Conservation (phyloP, 306 rosid species). For the Quillaja saponaria region DNA sequence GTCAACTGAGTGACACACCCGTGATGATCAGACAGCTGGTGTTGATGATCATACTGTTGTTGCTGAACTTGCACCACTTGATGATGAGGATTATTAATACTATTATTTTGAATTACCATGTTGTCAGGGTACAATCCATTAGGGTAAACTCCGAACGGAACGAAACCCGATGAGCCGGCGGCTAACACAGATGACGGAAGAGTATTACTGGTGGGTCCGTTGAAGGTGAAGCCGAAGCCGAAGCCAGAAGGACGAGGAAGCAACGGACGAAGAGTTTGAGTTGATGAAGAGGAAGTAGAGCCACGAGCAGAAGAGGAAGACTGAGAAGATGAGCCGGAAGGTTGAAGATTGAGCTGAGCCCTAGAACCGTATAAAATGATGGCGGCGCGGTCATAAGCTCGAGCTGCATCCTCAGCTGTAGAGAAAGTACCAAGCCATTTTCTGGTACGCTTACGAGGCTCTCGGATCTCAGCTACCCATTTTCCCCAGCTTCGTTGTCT, state of each 20-base stretch:
- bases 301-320: constrained; percentile 38
- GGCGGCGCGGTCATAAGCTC: constrained; percentile 96
- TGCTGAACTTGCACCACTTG: constrained; percentile 31
- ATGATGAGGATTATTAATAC: constrained; percentile 18
- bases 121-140: constrained; percentile 33
- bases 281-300: constrained; percentile 38
- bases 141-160: constrained; percentile 39
- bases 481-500: constrained; percentile 97
- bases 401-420: constrained; percentile 93
- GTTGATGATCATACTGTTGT: constrained; percentile 12
- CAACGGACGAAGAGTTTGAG: constrained; percentile 69
- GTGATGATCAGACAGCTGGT: too few species aligned
- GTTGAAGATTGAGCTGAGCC: constrained; percentile 84
- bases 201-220: constrained; percentile 23
- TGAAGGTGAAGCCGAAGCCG: constrained; percentile 28
- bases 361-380: constrained; percentile 76
- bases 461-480: constrained; percentile 99
- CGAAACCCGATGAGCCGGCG: constrained; percentile 26
- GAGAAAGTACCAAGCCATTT: constrained; percentile 96
- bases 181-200: constrained; percentile 22
- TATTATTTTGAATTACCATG: constrained; percentile 19
- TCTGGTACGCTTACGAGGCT: constrained; percentile 82
- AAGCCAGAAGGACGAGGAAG: constrained; percentile 71
- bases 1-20: not conserved
- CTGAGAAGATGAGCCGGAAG: constrained; percentile 40